A percentile compares a stretch with the other conserved stretches of the same genome.
Evolutionary conservation across 192 early-diverging fungal genomes (phyloP).

Genomic region (Coemansia sp.): DNA sequence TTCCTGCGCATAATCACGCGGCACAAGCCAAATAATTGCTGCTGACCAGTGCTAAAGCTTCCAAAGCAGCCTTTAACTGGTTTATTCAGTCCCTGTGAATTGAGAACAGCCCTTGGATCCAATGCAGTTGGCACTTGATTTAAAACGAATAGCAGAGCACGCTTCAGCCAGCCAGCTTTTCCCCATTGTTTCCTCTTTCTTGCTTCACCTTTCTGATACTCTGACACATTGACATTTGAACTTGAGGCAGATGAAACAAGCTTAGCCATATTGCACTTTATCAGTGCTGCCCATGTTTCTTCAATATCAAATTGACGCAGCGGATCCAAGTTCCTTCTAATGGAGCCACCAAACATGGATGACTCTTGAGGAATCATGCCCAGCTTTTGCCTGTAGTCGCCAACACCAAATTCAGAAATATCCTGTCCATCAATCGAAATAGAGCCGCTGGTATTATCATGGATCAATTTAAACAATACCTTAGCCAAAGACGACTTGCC

Average conservation of each 20-base stretch:
- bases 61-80: not conserved
- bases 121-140: not conserved
- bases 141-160: slow-evolving; percentile 4
- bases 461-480: slow-evolving; percentile 64
- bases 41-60: slow-evolving; percentile 53
- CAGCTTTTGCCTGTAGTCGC: slow-evolving; percentile 57
- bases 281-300: slow-evolving; percentile 18
- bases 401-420: slow-evolving; percentile 69
- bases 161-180: slow-evolving; percentile 3
- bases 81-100: not conserved
- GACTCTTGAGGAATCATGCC: slow-evolving; percentile 67
- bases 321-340: slow-evolving; percentile 72
- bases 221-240: not conserved
- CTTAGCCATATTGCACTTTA: slow-evolving; percentile 16
- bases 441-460: slow-evolving; percentile 56
- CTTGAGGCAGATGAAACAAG: not conserved
- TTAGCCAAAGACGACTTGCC: slow-evolving; percentile 66
- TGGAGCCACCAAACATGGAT: slow-evolving; percentile 63
- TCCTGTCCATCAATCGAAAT: slow-evolving; percentile 83
- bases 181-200: slow-evolving; percentile 3
- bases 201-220: not conserved
- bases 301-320: slow-evolving; percentile 33
- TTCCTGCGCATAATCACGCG: slow-evolving; percentile 61
- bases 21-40: slow-evolving; percentile 67
- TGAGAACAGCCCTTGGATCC: not conserved